A percentile compares a stretch with the other conserved stretches of the same genome.
Conservation (phyloP, 768 basidiomycete species). For the Suillus bovinus region DNA sequence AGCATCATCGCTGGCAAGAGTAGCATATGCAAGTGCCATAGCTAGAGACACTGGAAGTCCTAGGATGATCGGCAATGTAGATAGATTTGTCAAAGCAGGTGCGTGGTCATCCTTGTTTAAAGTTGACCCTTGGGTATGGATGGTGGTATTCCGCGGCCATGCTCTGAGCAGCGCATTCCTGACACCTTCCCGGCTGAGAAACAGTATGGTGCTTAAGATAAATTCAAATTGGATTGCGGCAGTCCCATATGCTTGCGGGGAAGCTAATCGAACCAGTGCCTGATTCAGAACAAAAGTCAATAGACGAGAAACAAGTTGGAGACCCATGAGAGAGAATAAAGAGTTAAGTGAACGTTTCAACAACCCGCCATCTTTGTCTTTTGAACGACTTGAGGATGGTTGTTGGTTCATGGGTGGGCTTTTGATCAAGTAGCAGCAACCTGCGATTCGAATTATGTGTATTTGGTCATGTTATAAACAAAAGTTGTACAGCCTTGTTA, state of each 20-base stretch:
- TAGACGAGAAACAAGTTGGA: constrained; percentile 82
- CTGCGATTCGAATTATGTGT: background rate
- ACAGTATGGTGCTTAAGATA: constrained; percentile 84
- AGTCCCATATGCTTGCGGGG: constrained; percentile 85
- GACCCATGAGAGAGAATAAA: constrained; percentile 69
- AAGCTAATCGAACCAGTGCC: constrained; percentile 76
- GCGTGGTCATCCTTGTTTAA: constrained; percentile 1
- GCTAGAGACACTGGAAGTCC: constrained; percentile 65
- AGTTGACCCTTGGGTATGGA: constrained; percentile 2
- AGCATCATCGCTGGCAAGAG: constrained; percentile 53
- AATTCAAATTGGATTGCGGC: constrained; percentile 95
- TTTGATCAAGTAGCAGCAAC: too few relatives aligned
- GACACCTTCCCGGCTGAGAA: constrained; percentile 91
- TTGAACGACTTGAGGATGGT: background rate
- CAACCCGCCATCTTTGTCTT: constrained; percentile 17
- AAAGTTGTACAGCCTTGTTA: background rate
- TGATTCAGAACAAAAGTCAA: constrained; percentile 92
- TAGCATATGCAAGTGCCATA: constrained; percentile 54
- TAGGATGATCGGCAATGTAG: constrained; percentile 65
- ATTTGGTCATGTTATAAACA: constrained; percentile 3
- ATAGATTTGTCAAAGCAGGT: constrained; percentile 42
- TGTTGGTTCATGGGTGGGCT: background rate
- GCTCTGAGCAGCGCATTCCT: constrained; percentile 82
- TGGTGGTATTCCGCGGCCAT: constrained; percentile 22
- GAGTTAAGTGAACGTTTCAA: constrained; percentile 39